Evolutionary conservation across 1,284 basidiomycete species (phyloP), one percentile per base, ranked within the genome.

Genomic region (Veloporphyrellus conicus): DNA sequence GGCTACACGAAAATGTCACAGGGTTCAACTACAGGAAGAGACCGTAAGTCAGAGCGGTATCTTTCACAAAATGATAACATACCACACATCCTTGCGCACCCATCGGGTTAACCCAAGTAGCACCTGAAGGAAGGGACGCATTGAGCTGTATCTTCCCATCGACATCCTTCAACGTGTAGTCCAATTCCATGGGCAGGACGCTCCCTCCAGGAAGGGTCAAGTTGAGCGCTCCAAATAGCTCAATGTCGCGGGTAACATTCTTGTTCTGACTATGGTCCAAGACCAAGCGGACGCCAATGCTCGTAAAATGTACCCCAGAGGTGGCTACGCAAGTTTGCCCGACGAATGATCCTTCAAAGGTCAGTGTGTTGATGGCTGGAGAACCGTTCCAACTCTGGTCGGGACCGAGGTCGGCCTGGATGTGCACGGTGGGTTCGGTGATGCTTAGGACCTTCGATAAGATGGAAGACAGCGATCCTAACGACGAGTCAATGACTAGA

Each of bases 71-170:
- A 37, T 4, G 22, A 43, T 2, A 33, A 45, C 42, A 18, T 38
- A 51, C 49, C 41, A 33, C 34, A 14, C 50, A 33, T 22, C 49
- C 48, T 45, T 51, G 49, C 6, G 28, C 49, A 14, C 42, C 49
- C 48, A 51, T 37, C 8, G 49, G 48, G 5, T 51, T 29, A 6
- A 33, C 23, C 49, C 49, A 51, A 36, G 28, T 37, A 20, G 20
- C 34, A 14, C 49, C 41, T 2, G 41, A 44, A 45, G 48, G 49
- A 20, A 51, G 49, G 20, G 4, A 12, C 4, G 48, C 48, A 20
- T 23, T 19, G 29, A 51, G 25, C 33, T 34, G 35, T 12, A 39
- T 31, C 20, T 4, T 20, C 8, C 47, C 48, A 35, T 31, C 10
- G 19, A 20, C 31, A 11, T 50, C 48, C 16, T 39, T 50, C 31